Evolutionary conservation across 371 early-diverging fungal species (phyloP).

Genomic region (Blyttiomyces sp.): DNA sequence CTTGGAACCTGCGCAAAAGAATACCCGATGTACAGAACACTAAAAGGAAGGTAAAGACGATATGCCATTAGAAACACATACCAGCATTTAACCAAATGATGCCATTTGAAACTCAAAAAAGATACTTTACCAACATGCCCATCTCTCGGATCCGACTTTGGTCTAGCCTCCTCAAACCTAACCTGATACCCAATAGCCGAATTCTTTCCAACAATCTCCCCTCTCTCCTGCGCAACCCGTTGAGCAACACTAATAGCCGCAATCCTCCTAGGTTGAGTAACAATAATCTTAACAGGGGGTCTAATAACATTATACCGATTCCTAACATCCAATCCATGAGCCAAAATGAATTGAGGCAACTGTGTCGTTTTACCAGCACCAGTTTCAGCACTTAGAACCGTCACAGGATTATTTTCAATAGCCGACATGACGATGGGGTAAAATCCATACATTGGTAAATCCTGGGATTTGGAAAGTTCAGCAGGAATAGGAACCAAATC

Average conservation of each 20-base stretch:
- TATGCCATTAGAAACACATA: not conserved
- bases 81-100: too few species aligned
- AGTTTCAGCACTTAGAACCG: slow-evolving; percentile 87
- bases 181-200: slow-evolving; percentile 80
- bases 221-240: slow-evolving; percentile 81
- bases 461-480: slow-evolving; percentile 1
- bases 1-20: slow-evolving; percentile 51
- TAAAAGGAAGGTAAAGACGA: not conserved
- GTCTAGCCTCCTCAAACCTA: slow-evolving; percentile 57
- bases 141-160: slow-evolving; percentile 43
- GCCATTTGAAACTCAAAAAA: not conserved
- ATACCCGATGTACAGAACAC: slow-evolving; percentile 64
- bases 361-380: slow-evolving; percentile 96
- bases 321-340: slow-evolving; percentile 51
- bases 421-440: slow-evolving; percentile 44
- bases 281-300: slow-evolving; percentile 58
- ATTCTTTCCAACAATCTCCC: slow-evolving; percentile 47
- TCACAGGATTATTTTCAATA: slow-evolving; percentile 59
- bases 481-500: not conserved
- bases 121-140: slow-evolving; percentile 29
- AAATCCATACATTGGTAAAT: slow-evolving; percentile 35
- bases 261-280: slow-evolving; percentile 95
- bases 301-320: not conserved
- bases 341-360: slow-evolving; percentile 83
- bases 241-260: slow-evolving; percentile 90